These are phyloP conservation scores for Phaeotremella fagi DNA, from an alignment of 768 basidiomycete genomes.

Conservation along the genomic window DNA sequence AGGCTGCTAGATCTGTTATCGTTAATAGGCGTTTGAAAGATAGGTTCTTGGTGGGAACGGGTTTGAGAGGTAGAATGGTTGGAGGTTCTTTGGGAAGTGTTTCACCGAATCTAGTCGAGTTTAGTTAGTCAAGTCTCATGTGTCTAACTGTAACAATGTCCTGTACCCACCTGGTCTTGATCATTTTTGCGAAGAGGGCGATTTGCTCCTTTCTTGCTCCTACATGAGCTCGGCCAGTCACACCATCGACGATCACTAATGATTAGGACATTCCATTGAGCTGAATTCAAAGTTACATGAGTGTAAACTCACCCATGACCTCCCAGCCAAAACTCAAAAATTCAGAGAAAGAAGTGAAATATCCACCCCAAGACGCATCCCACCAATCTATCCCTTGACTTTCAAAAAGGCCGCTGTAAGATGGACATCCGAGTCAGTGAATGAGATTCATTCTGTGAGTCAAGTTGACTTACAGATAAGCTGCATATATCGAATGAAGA, in stretches of 20 bases:
- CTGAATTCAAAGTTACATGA: not conserved
- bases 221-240: slow-evolving; percentile 35
- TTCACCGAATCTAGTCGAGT: slow-evolving; percentile 37
- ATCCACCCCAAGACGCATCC: slow-evolving; percentile 45
- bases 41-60: slow-evolving; percentile 29
- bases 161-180: slow-evolving; percentile 35
- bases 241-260: slow-evolving; percentile 36
- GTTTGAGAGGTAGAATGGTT: slow-evolving; percentile 27
- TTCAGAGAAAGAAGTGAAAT: slow-evolving; percentile 44
- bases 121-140: too few relatives aligned
- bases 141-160: too few relatives aligned
- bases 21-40: slow-evolving; percentile 38
- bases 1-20: slow-evolving; percentile 38
- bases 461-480: slow-evolving; percentile 36
- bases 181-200: slow-evolving; percentile 46
- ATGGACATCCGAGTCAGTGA: too few relatives aligned
- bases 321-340: slow-evolving; percentile 48
- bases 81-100: slow-evolving; percentile 39
- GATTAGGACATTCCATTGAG: not conserved
- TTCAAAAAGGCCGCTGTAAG: slow-evolving; percentile 26
- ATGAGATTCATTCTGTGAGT: not conserved
- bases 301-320: slow-evolving; percentile 37
- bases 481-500: slow-evolving; percentile 46
- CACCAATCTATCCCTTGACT: slow-evolving; percentile 35
- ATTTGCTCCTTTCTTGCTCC: slow-evolving; percentile 41